These are phyloP conservation scores for Chenopodium suecicum DNA, from an alignment of 148 eudicot genomes.

Conservation along the genomic window DNA sequence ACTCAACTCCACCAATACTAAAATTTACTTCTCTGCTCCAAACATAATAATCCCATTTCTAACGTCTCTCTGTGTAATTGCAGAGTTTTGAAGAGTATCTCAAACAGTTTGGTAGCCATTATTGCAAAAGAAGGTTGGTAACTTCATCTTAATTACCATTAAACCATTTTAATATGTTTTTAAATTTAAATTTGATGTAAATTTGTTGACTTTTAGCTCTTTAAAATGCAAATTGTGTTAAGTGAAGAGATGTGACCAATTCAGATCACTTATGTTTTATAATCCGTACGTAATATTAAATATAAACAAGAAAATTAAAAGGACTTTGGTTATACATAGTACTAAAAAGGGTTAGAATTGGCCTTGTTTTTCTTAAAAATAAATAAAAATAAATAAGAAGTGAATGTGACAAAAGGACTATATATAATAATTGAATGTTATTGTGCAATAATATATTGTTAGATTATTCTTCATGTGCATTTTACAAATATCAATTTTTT, in stretches of 20 bases:
- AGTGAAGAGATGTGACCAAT: not conserved
- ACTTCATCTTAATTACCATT: not conserved
- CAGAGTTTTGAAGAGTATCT: slow-evolving; percentile 73
- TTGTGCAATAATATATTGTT: no score
- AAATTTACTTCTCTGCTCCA: not conserved
- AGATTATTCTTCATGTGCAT: no score
- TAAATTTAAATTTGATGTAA: not conserved
- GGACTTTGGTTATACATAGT: no score
- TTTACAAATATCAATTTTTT: no score
- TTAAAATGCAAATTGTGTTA: not conserved
- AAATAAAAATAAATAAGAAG: no score
- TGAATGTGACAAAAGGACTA: no score
- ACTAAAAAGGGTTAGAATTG: no score
- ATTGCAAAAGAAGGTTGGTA: slow-evolving; percentile 72
- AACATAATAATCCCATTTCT: not conserved
- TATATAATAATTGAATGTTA: no score
- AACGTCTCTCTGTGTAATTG: not conserved
- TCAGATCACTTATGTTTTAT: not conserved
- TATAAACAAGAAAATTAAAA: no score
- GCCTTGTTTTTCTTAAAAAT: no score
- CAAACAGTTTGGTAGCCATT: slow-evolving; percentile 61
- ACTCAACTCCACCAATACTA: not conserved
- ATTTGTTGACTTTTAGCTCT: not conserved
- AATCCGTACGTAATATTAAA: no score
- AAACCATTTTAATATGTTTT: not conserved